A percentile compares a stretch with the other conserved stretches of the same genome.
Evolutionary conservation across 2,329 filamentous ascomycete genomes (phyloP).

Genomic region (Colletotrichum scovillei): DNA sequence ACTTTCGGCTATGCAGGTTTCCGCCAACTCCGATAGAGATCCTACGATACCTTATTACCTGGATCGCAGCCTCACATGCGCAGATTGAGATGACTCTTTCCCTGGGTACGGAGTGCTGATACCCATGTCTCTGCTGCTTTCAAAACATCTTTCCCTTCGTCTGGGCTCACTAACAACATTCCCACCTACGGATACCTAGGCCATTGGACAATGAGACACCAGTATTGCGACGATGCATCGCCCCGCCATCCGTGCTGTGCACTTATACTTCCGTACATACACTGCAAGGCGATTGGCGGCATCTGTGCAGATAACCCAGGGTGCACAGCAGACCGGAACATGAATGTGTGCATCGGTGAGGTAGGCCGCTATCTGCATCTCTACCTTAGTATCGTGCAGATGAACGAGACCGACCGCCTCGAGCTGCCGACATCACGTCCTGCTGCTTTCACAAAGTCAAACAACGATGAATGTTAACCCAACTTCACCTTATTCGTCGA

Average conservation of each 20-base stretch:
- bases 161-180: background rate
- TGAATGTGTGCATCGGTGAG: too few relatives aligned
- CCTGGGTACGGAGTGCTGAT: background rate
- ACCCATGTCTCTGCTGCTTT: background rate
- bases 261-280: too few relatives aligned
- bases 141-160: background rate
- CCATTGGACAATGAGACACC: constrained; percentile 26
- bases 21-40: background rate
- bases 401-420: background rate
- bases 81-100: background rate
- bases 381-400: background rate
- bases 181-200: background rate
- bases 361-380: background rate
- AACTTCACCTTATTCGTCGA: background rate
- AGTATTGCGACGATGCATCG: constrained; percentile 10
- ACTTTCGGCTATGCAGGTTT: background rate
- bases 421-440: background rate
- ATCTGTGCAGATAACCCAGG: too few relatives aligned
- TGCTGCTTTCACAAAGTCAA: background rate
- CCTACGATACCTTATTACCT: background rate
- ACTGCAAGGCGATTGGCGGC: too few relatives aligned
- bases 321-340: too few relatives aligned
- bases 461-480: background rate
- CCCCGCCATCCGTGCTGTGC: background rate
- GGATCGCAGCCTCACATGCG: background rate